Conservation (phyloP, 2,329 filamentous ascomycete genomes). For the Cercospora nicotianae region DNA sequence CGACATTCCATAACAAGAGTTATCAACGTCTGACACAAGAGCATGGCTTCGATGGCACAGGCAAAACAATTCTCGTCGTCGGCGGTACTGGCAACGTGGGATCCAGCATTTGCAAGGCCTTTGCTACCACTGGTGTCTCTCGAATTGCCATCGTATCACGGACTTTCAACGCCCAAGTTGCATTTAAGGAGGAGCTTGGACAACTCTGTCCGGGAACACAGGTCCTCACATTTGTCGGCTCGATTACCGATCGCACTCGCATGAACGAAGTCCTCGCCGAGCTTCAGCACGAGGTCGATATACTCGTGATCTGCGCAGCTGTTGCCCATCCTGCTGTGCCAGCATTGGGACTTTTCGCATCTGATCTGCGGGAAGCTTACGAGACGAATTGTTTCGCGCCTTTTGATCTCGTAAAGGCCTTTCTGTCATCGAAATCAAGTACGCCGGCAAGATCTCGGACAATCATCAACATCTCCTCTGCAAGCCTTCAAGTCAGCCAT, state of each 20-base stretch:
- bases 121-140: constrained; percentile 28
- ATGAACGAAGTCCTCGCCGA: constrained; percentile 32
- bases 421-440: constrained; percentile 38
- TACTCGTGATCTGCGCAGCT: constrained; percentile 46
- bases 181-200: constrained; percentile 42
- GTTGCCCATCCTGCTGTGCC: constrained; percentile 34
- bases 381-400: constrained; percentile 40
- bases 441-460: constrained; percentile 25
- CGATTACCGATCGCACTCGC: constrained; percentile 28
- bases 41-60: constrained; percentile 27
- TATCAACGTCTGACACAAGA: constrained; percentile 28
- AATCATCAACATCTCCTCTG: constrained; percentile 41
- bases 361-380: constrained; percentile 40
- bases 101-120: constrained; percentile 28
- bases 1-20: constrained; percentile 28
- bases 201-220: constrained; percentile 37
- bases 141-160: constrained; percentile 31
- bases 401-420: constrained; percentile 39
- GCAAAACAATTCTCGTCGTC: constrained; percentile 33
- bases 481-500: constrained; percentile 37
- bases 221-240: constrained; percentile 38
- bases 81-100: constrained; percentile 32
- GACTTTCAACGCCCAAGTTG: constrained; percentile 35
- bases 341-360: constrained; percentile 35
- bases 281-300: constrained; percentile 31